Percentiles rank a stretch among this genome's conserved stretches.
Conservation (phyloP, 768 basidiomycete species). For the Termitomyces sp. region DNA sequence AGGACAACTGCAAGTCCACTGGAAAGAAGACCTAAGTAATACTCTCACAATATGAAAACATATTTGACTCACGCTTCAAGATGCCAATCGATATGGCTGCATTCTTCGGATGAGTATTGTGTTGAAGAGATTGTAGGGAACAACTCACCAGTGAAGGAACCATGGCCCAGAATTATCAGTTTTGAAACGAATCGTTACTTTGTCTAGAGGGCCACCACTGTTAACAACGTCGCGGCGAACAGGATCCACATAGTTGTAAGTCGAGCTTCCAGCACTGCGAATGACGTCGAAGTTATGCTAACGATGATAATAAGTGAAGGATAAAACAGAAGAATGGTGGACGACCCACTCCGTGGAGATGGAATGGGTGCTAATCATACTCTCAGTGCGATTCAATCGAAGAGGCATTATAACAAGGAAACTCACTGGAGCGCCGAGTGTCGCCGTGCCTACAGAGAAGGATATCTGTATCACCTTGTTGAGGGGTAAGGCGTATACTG, state of each 20-base stretch:
- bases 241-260: constrained; percentile 39
- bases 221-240: constrained; percentile 33
- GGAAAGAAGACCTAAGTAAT: not conserved
- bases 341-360: constrained; percentile 44
- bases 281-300: constrained; percentile 46
- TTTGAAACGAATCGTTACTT: constrained; percentile 52
- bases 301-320: not conserved
- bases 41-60: not conserved
- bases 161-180: constrained; percentile 53
- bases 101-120: not conserved
- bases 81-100: constrained; percentile 44
- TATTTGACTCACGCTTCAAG: constrained; percentile 24
- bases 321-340: not conserved
- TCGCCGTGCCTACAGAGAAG: not conserved
- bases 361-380: constrained; percentile 40
- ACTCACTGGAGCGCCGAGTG: not conserved
- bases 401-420: not conserved
- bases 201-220: constrained; percentile 24
- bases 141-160: constrained; percentile 40
- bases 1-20: constrained; percentile 36
- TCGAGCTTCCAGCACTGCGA: constrained; percentile 32
- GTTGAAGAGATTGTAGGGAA: constrained; percentile 27
- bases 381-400: not conserved
- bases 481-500: constrained; percentile 36
- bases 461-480: constrained; percentile 45